Evolutionary conservation across 805 yeast genomes (phyloP), one percentile per base, ranked within the genome.

Genomic region (Spencermartinsiella europaea): DNA sequence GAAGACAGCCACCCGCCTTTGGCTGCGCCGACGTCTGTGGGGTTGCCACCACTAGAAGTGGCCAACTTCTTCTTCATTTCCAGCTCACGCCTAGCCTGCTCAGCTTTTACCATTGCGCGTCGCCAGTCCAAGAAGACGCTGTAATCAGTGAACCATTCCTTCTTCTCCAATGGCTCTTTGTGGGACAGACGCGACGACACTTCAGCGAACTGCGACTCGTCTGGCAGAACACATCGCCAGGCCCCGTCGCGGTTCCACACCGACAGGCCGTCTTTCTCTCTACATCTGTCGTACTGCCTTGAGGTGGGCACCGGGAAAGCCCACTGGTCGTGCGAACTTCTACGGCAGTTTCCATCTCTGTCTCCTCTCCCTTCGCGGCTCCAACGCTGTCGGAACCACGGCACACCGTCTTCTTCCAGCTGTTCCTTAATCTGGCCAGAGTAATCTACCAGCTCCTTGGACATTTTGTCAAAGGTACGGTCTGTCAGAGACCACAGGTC

Each of bases 171-270:
- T 16, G 10, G 27, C 35, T 12, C 33, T 42, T 10, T 38, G 38
- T 8, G 42, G 14, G 16, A 5, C 4, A 14, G 14, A n/a, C 5
- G 28, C 34, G n/a, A 34, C 33, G 21, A 27, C 37, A 15, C 17
- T 37, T 10, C 38, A 37, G 27, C 35, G 33, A 15, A 65, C 49
- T 53, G 46, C 28, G 44, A 48, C 34, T 51, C 46, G 15, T 73
- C 72, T 10, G 96, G 95, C 64, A 90, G 83, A 39, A 91, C 68
- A 66, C 98, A 91, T 60, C 90, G 77, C 97, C 97, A 91, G 63
- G 81, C 76, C 0, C 97, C 98, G 19, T 75, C 72, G 33, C 77
- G 67, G 60, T 88, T 95, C 96, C 97, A 91, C 10, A 80, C 81
- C 0, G 87, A 77, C 4, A 75, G 66, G 2, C 99, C 98, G 5